A percentile compares a stretch with the other conserved stretches of the same genome.
These are phyloP conservation scores for Chrysosporium queenslandicum DNA, from an alignment of 2,329 filamentous ascomycete genomes.

Conservation along the genomic window DNA sequence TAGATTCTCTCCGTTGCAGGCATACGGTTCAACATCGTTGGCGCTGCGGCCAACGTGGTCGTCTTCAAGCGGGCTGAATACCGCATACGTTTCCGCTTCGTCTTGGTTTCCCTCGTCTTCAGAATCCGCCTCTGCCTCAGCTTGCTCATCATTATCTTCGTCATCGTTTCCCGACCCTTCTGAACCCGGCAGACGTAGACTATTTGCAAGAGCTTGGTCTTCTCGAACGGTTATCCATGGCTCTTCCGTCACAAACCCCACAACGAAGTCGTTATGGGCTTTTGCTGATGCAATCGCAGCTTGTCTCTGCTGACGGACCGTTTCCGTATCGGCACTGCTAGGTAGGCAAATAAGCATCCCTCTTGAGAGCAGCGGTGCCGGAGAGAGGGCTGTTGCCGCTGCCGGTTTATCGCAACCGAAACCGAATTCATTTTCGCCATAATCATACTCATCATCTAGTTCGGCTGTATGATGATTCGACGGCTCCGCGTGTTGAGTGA, in stretches of 20 bases:
- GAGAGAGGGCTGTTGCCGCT: conserved; percentile 15
- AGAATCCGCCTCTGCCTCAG: conserved; percentile 12
- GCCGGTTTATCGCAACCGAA: not conserved
- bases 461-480: conserved; percentile 17
- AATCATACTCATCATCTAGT: conserved; percentile 12
- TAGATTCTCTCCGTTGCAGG: not conserved
- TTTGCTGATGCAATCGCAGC: conserved; percentile 31
- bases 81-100: conserved; percentile 16
- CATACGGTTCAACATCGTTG: not conserved
- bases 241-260: conserved; percentile 30
- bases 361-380: conserved; percentile 30
- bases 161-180: conserved; percentile 16
- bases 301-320: conserved; percentile 28
- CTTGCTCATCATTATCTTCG: not conserved
- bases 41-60: conserved; percentile 14
- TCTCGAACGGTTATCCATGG: conserved; percentile 27
- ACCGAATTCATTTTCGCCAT: conserved; percentile 10
- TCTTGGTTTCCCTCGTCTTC: conserved; percentile 13
- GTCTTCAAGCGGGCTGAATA: conserved; percentile 24
- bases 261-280: conserved; percentile 34
- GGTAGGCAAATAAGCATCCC: conserved; percentile 32
- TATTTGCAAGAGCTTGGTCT: conserved; percentile 15
- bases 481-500: conserved; percentile 29
- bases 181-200: conserved; percentile 13
- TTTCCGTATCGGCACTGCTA: conserved; percentile 24